Evolutionary conservation across 495 filamentous ascomycete genomes (phyloP).

Genomic region (Pseudoneurospora amorphoporcata): DNA sequence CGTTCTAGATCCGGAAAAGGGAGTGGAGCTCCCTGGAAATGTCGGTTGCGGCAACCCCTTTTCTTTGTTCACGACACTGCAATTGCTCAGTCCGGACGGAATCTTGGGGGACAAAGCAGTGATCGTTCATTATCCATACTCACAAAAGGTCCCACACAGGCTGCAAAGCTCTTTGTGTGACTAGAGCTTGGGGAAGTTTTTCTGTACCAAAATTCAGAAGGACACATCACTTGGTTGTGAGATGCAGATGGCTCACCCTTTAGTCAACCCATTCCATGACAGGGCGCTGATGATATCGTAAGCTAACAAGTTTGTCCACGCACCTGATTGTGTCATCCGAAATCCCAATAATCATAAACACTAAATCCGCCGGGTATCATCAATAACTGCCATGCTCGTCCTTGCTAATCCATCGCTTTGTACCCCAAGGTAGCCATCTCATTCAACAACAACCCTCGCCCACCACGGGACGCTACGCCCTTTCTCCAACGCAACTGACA

Average conservation of each 20-base stretch:
- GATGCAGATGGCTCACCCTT: neutral
- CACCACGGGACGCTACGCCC: neutral
- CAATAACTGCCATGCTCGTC: neutral
- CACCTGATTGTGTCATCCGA: neutral
- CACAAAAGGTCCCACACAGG: neutral
- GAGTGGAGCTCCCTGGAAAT: neutral
- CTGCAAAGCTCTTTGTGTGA: neutral
- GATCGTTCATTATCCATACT: neutral
- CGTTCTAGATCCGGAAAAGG: neutral
- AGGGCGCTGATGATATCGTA: neutral
- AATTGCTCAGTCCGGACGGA: neutral
- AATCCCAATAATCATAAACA: neutral
- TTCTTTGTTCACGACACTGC: neutral
- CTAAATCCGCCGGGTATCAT: neutral
- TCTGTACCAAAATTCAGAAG: neutral
- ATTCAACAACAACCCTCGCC: neutral
- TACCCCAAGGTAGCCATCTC: neutral
- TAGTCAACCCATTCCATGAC: neutral
- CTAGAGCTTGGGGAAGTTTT: neutral
- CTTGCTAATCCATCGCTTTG: too few species aligned
- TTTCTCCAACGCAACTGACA: neutral
- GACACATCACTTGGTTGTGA: neutral
- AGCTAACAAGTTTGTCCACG: neutral
- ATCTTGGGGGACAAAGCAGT: neutral
- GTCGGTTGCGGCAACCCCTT: neutral